phyloP scores from a whole-genome alignment of 2,329 filamentous ascomycete genomes.

The Cladosporium sp. region DNA sequence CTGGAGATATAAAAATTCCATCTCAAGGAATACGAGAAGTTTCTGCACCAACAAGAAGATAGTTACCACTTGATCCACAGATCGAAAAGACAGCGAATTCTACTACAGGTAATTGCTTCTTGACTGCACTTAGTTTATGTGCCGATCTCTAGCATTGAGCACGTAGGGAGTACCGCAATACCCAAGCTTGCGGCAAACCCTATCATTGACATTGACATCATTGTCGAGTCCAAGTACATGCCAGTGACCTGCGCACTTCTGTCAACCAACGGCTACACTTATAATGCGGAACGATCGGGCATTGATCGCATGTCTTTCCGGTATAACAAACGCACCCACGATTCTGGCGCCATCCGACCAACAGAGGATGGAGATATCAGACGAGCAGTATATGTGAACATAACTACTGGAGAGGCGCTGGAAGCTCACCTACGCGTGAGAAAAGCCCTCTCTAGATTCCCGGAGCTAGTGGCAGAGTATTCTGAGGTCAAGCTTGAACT shows the following conservation, averaged over 20 bases:
- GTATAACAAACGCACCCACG: neutral
- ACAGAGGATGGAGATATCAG: slow-evolving; percentile 2
- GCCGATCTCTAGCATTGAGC: neutral
- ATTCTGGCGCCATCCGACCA: neutral
- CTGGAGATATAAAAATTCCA: too few species aligned
- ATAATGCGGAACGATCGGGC: neutral
- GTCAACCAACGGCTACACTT: neutral
- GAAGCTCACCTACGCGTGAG: neutral
- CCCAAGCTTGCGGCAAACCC: neutral
- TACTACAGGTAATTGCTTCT: too few species aligned
- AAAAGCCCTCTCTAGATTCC: neutral
- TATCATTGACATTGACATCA: neutral
- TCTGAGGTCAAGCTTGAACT: neutral
- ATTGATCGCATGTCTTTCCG: slow-evolving; percentile 3
- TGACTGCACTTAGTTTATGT: too few species aligned
- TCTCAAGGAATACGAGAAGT: too few species aligned
- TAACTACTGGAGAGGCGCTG: neutral
- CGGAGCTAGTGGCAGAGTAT: neutral
- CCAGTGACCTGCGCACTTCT: neutral
- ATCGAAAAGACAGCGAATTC: too few species aligned
- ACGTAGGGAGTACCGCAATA: neutral
- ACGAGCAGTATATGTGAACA: slow-evolving; percentile 1
- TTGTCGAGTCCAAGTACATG: neutral
- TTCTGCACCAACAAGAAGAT: too few species aligned
- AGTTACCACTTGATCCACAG: too few species aligned